Evolutionary conservation across 2,329 filamentous ascomycete species (phyloP), one percentile per base, ranked within the genome.

Genomic region (Botrytis fragariae): DNA sequence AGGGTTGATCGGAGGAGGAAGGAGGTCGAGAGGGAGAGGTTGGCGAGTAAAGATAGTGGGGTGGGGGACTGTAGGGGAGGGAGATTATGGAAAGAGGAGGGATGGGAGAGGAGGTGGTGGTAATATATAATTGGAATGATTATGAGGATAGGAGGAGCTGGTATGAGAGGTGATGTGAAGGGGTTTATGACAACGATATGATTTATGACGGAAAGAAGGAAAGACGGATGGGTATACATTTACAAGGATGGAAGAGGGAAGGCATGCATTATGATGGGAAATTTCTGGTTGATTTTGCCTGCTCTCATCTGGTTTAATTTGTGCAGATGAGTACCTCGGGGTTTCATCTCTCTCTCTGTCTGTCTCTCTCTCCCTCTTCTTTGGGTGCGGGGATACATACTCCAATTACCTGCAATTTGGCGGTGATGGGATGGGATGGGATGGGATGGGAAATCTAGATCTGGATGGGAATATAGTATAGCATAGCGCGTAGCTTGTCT

Each of bases 1-100:
- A 80, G 72, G 63, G 72, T 75, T 18, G 64, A 69, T 25, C 48
- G 63, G 57, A 73, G 71, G 65, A 71, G 39, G 59, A 69, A 44
- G 57, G 69, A 71, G 18, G 37, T 48, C 7, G 63, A 67, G 63
- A 80, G 72, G 57, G 73, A 75, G 20, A 69, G 63, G 42, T 44
- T 37, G 29, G 69, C 42, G 32, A 64, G 69, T 63, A 63, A 71
- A 25, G 59, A 71, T 51, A 71, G 69, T 54, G 69, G 69, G 42
- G 45, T 71, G 4, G 69, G 57, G 69, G 69, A 1, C 39, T 71
- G 14, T 67, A 51, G 14, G 32, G 32, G 32, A 9, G 6, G 32
- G 10, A 4, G 54, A 22, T 7, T 32, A 20, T 0, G 59, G 32
- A 18, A 4, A 10, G 32, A 39, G 59, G 10, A 35, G 10, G 35